phyloP scores from a whole-genome alignment of 768 basidiomycete genomes.

The Multifurca ochricompacta region DNA sequence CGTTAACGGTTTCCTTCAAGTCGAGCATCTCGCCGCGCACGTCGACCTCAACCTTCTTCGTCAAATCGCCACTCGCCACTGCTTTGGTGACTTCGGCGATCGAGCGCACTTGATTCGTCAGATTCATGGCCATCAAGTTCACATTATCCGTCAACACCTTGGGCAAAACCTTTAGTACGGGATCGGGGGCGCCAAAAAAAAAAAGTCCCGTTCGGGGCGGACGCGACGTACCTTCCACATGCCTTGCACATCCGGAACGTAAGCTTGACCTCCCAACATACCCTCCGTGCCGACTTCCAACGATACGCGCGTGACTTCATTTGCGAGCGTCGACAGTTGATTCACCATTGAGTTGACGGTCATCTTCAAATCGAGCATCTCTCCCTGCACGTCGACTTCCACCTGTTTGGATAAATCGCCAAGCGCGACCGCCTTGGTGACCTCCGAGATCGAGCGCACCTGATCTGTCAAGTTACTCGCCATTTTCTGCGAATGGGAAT shows the following conservation, averaged over 20 bases:
- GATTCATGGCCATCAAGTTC: conserved; percentile 83
- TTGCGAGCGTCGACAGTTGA: conserved; percentile 64
- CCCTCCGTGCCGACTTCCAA: conserved; percentile 91
- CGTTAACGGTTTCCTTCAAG: conserved; percentile 88
- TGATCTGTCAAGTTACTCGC: conserved; percentile 78
- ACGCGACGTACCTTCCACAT: conserved; percentile 74
- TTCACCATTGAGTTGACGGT: conserved; percentile 76
- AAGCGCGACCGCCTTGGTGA: conserved; percentile 66
- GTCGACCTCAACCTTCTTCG: conserved; percentile 87
- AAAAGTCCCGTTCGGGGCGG: no score
- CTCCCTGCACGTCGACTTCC: conserved; percentile 88
- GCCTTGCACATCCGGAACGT: conserved; percentile 86
- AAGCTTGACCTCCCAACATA: conserved; percentile 89
- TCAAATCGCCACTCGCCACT: conserved; percentile 87
- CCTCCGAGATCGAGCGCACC: conserved; percentile 87
- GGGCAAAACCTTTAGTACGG: no score
- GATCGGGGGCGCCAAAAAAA: no score
- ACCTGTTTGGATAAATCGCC: conserved; percentile 82
- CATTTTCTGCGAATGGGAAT: conserved; percentile 57
- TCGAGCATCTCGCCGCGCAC: conserved; percentile 90
- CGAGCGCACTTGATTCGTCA: conserved; percentile 87
- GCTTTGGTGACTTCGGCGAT: conserved; percentile 94
- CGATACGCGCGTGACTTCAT: conserved; percentile 85
- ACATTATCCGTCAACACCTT: conserved; percentile 72
- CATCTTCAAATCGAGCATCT: conserved; percentile 82